phyloP scores from a whole-genome alignment of 2,329 filamentous ascomycete species.

The Zasmidium citrigriseum region DNA sequence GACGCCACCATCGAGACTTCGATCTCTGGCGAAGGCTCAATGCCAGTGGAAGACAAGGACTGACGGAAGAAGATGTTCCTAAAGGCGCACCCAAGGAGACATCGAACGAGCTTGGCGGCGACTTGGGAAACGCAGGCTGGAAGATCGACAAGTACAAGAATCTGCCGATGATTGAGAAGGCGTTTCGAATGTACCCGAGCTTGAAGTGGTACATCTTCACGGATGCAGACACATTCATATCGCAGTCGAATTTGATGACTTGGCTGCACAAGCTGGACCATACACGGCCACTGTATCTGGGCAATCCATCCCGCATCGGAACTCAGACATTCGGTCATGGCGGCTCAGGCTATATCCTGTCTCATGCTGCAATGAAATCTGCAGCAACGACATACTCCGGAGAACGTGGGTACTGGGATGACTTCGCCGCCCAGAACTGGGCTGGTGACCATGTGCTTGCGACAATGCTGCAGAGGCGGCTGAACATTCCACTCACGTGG shows the following conservation, averaged over 20 bases:
- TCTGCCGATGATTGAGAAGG: slow-evolving; percentile 42
- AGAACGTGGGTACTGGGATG: slow-evolving; percentile 21
- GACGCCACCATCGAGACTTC: slow-evolving; percentile 18
- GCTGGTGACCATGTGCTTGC: slow-evolving; percentile 26
- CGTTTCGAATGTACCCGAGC: slow-evolving; percentile 39
- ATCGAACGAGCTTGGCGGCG: background rate
- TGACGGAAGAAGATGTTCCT: slow-evolving; percentile 26
- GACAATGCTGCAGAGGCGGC: slow-evolving; percentile 22
- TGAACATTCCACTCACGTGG: slow-evolving; percentile 21
- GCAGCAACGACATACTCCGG: slow-evolving; percentile 33
- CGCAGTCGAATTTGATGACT: background rate
- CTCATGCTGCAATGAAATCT: background rate
- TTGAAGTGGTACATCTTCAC: slow-evolving; percentile 61
- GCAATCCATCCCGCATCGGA: background rate
- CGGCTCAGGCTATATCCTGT: background rate
- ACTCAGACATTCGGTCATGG: background rate
- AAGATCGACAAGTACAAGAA: slow-evolving; percentile 53
- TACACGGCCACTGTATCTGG: background rate
- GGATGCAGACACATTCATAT: slow-evolving; percentile 56
- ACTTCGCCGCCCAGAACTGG: slow-evolving; percentile 16
- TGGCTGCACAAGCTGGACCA: background rate
- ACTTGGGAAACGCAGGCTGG: slow-evolving; percentile 19
- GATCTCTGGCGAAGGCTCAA: slow-evolving; percentile 22
- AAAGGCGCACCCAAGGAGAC: too few relatives aligned
- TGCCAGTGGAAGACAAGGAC: slow-evolving; percentile 24